Evolutionary conservation across 2,329 filamentous ascomycete genomes (phyloP), one percentile per base, ranked within the genome.

Genomic region (Amauroascus verrucosus): DNA sequence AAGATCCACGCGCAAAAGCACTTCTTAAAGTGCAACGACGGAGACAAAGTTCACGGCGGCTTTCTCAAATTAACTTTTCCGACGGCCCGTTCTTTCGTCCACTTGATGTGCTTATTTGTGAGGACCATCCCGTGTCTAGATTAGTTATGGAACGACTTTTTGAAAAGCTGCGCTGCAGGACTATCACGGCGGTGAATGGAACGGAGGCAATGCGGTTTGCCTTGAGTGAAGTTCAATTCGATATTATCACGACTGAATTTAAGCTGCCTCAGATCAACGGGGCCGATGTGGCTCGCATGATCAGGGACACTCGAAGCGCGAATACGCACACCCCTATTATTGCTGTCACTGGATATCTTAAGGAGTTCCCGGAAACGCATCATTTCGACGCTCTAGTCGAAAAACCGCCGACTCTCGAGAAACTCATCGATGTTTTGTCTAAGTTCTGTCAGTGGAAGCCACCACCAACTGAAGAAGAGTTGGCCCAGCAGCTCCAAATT

Each of bases 141-240:
- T 83, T 98, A 75, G 91, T 98, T n/a, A 97, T 98, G 91, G 93
- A 98, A 66, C 93, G 95, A 62, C 74, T 98, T 6, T 78, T 98
- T 50, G 93, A 98, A 68, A 98, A 97, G 71, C 75, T 97, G 33
- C 85, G 88, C 33, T 98, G 93, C 64, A 86, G 93, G 40, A 96
- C 91, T 7, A 93, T 98, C 63, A 89, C 88, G 2, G 91, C 93
- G 3, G 79, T 84, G 2, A 95, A 90, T 61, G 93, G 93, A 0
- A 84, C 88, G 0, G 93, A 98, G 65, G 93, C 91, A 9, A 85
- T 95, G 62, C 83, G 91, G 20, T 95, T 93, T 70, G 89, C 93
- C 26, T 87, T 95, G 77, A 91, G 91, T 64, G 91, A 97, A 65
- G 91, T 98, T 65, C 95, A 97, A 65, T 98, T 97, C 65, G 93